Evolutionary conservation across 73 alveolate genomes (phyloP), one percentile per base, ranked within the genome.

Genomic region (Durusdinium trenchii): DNA sequence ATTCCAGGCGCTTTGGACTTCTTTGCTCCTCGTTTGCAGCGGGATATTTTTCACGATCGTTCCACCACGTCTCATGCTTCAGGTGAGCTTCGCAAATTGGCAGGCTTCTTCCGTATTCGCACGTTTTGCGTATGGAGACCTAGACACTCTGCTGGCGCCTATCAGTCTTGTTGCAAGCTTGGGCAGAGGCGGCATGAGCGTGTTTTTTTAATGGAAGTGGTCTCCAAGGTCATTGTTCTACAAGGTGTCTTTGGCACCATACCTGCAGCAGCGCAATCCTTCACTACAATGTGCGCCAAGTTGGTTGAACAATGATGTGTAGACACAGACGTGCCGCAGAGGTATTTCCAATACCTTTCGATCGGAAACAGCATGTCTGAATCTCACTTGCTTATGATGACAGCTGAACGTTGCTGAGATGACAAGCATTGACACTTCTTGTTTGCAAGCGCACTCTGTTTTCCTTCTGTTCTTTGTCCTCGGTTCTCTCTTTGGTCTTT

Each of bases 201-300:
- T 30, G 43, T 67, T 42, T 67, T 67, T 67, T 28, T 30, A 26
- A 45, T 5, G 69, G 50, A 20, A 16, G 73, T 43, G 52, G 42
- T 6, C 61, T 43, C 23, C 64, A 23, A 91, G 97, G 97, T 91
- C 78, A 91, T 91, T 26, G 32, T 91, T 91, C 76, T 91, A 60
- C 97, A 91, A 42, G 97, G 97, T 23, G 89, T 91, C 54, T 91
- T 91, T 30, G 97, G 97, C 60, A 91, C 97, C 52, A 91, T 91
- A 26, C 97, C 97, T 32, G 87, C 60, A 6, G 97, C 97, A 3
- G 97, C 97, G 23, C 97, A 91, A 36, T 38, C 97, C 5, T 91
- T 91, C 97, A 91, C 97, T 50, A 91, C 97, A 9, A 91, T 91
- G 97, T n/a, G 60, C 87, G 10, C 96, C 32, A 14, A 20, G 76